These are phyloP conservation scores for Tephrocybe rancida DNA, from an alignment of 768 basidiomycete species.

Conservation along the genomic window DNA sequence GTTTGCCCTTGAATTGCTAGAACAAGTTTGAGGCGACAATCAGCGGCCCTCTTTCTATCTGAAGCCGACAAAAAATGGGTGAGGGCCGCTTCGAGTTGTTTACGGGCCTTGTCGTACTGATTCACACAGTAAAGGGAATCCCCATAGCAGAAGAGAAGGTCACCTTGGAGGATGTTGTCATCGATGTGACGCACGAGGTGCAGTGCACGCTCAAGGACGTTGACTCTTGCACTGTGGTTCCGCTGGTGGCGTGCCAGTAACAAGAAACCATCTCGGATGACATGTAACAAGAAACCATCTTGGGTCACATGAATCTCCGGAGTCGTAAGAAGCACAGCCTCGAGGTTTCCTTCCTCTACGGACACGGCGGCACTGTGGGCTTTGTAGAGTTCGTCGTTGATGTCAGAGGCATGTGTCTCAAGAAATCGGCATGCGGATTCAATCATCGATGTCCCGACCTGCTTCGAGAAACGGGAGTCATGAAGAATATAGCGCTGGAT, in stretches of 20 bases:
- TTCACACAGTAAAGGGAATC: not conserved
- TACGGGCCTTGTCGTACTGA: not conserved
- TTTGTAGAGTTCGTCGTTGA: conserved; percentile 12
- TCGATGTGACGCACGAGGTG: not conserved
- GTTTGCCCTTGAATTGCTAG: not conserved
- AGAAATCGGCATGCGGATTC: conserved; percentile 17
- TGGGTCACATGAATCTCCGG: not conserved
- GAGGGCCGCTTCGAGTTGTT: not conserved
- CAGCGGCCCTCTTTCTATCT: not conserved
- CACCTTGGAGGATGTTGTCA: not conserved
- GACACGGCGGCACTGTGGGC: conserved; percentile 1
- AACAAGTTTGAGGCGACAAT: not conserved
- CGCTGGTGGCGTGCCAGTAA: conserved; percentile 17
- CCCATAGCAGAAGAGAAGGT: not conserved
- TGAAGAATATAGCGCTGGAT: not conserved
- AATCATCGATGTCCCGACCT: conserved; percentile 7
- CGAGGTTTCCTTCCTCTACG: conserved; percentile 14
- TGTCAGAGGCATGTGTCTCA: conserved; percentile 5
- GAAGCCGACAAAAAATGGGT: not conserved
- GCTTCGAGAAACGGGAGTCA: conserved; percentile 8
- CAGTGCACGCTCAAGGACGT: conserved; percentile 1
- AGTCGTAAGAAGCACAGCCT: not conserved
- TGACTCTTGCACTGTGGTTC: not conserved
- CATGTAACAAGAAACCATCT: conserved; percentile 14
- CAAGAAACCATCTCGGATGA: conserved; percentile 16